Base-by-base conservation (phyloP, 805 yeast species). In the Torulaspora indica region DNA sequence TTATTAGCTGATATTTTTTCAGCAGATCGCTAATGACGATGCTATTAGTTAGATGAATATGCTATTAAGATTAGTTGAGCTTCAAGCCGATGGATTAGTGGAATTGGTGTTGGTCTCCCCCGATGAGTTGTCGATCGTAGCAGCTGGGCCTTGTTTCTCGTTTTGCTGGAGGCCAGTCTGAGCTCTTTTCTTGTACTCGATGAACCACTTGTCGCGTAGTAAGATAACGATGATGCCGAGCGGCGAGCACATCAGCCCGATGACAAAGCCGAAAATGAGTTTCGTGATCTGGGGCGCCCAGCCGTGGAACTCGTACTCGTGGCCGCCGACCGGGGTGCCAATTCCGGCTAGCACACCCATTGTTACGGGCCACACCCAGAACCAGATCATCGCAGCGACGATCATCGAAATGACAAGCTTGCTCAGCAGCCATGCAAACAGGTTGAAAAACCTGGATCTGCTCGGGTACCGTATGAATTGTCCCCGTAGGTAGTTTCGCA, bases 261-360 rank as follows among this genome's bases (percentile, higher is more conserved):
- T 24, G 8, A 55, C 55, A 25, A 51, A 43, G 4, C 55, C 58
- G 28, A 39, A 58, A n/a, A 54, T 27, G 24, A 56, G 38, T 41
- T 56, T 58, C 43, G 49, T 47, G 2, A 52, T 27, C 35, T 55
- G 58, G n/a, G 62, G 61, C 9, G 49, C 34, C 36, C 55, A 56
- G 35, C 52, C 57, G 27, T 51, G 43, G 38, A 45, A 52, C 15
- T 41, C 37, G 41, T 44, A 54, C 18, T 58, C 62, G 29, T 54
- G 38, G n/a, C 46, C 23, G 17, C 51, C 49, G 12, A 43, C 36
- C 13, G 17, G 38, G 2, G 53, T 48, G 9, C 61, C 60, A 15
- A 47, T 48, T 9, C 57, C 54, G 0, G 57, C 55, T 46, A 56
- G 25, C 9, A 58, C 51, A 14, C 61, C 62, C 58, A 58, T 54